Evolutionary conservation across 2,329 filamentous ascomycete genomes (phyloP).

Genomic region (Arachnopeziza araneosa): DNA sequence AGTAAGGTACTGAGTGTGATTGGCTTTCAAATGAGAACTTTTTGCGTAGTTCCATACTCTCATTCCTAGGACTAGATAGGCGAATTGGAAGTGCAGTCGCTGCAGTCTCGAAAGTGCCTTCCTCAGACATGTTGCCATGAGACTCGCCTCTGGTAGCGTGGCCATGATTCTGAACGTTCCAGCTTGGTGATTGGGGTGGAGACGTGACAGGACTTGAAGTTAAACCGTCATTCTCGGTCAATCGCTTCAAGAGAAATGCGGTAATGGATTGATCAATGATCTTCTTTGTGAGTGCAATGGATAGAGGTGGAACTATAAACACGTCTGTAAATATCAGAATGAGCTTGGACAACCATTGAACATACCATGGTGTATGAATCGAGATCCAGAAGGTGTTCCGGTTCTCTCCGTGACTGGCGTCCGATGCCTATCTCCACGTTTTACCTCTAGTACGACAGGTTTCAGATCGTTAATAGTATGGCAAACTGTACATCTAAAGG

Average conservation of each 20-base stretch:
- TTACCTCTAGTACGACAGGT: slow-evolving; percentile 31
- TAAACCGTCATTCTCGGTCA: slow-evolving; percentile 30
- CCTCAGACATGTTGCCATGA: background rate
- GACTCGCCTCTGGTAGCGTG: background rate
- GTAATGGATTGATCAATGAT: slow-evolving; percentile 52
- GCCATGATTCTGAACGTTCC: background rate
- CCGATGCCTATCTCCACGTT: slow-evolving; percentile 23
- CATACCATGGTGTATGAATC: background rate
- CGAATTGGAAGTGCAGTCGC: slow-evolving; percentile 4
- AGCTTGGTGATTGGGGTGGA: slow-evolving; percentile 17
- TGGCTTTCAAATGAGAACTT: background rate
- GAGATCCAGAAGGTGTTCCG: slow-evolving; percentile 10
- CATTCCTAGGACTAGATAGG: slow-evolving; percentile 13
- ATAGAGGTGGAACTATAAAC: slow-evolving; percentile 42
- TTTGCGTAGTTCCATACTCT: background rate
- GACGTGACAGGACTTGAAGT: slow-evolving; percentile 15
- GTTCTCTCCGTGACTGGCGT: slow-evolving; percentile 14
- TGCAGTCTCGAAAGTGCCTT: background rate
- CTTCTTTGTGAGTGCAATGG: slow-evolving; percentile 51
- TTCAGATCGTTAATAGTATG: slow-evolving; percentile 77
- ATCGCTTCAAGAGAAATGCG: slow-evolving; percentile 40
- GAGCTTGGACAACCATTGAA: no score
- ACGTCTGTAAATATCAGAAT: slow-evolving; percentile 1
- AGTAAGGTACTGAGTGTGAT: slow-evolving; percentile 16
- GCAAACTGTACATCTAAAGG: slow-evolving; percentile 80